phyloP scores from a whole-genome alignment of 371 early-diverging fungal species.

The Mortierella polycephala region DNA sequence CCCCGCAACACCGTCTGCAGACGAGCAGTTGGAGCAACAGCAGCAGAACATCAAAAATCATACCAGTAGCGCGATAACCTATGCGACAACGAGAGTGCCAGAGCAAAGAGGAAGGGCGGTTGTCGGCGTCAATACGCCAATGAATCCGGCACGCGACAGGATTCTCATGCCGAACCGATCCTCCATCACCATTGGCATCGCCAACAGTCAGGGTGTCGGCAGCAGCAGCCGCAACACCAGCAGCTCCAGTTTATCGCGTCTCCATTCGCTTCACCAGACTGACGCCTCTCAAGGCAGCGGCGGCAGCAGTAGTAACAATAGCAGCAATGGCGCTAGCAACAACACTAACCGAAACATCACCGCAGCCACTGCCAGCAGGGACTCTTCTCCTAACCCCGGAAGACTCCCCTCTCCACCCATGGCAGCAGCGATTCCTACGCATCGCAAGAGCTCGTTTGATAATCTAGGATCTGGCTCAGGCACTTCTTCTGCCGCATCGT shows the following conservation, averaged over 20 bases:
- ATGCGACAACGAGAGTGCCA: conserved; percentile 10
- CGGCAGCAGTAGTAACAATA: conserved; percentile 1
- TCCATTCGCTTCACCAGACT: conserved; percentile 46
- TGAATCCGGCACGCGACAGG: conserved; percentile 29
- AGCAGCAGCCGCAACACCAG: conserved; percentile 45
- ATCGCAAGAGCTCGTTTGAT: conserved; percentile 48
- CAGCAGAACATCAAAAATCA: not conserved
- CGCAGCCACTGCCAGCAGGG: conserved; percentile 29
- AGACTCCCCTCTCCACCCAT: conserved; percentile 31
- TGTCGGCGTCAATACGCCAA: conserved; percentile 1
- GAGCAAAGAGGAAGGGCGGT: conserved; percentile 34
- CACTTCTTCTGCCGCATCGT: conserved; percentile 48
- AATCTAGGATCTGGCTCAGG: conserved; percentile 49
- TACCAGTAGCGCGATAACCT: conserved; percentile 5
- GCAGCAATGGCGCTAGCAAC: conserved; percentile 18
- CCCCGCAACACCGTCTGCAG: conserved; percentile 42
- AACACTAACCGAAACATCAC: conserved; percentile 8
- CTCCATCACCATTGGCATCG: conserved; percentile 53
- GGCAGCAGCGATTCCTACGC: conserved; percentile 37
- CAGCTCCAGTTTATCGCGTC: conserved; percentile 45
- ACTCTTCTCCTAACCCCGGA: conserved; percentile 42
- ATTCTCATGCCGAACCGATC: conserved; percentile 53
- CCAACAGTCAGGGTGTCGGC: conserved; percentile 49
- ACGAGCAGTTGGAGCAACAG: conserved; percentile 7
- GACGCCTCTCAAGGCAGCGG: conserved; percentile 35